These are phyloP conservation scores for Smittium mucronatum DNA, from an alignment of 371 early-diverging fungal species.

Conservation along the genomic window DNA sequence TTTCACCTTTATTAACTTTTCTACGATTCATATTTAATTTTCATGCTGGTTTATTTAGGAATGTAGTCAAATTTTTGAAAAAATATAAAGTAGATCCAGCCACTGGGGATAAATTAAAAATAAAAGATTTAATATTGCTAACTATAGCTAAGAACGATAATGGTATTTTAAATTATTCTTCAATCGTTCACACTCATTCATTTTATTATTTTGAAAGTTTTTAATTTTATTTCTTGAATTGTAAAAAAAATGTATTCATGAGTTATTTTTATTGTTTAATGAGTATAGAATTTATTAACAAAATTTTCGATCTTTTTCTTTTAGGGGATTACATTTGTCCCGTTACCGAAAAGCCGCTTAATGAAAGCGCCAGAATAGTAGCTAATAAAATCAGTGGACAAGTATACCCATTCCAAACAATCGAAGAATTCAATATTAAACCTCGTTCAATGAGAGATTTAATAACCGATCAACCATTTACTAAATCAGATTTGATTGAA, in stretches of 20 bases:
- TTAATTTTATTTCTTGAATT: too few relatives aligned
- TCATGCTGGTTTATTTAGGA: conserved; percentile 11
- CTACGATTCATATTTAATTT: not conserved
- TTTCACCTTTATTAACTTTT: too few relatives aligned
- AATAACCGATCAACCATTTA: conserved; percentile 76
- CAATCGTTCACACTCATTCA: too few relatives aligned
- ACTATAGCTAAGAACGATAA: conserved; percentile 61
- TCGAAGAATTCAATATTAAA: conserved; percentile 75
- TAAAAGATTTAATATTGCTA: conserved; percentile 58
- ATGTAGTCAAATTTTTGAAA: conserved; percentile 75
- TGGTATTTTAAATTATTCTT: not conserved
- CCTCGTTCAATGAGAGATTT: conserved; percentile 75
- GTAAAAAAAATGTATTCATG: too few relatives aligned
- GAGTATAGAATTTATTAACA: too few relatives aligned
- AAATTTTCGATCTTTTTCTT: not conserved
- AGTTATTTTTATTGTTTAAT: too few relatives aligned
- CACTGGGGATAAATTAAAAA: conserved; percentile 62
- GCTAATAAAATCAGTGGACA: conserved; percentile 77
- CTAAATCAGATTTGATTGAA: conserved; percentile 65
- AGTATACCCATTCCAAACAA: conserved; percentile 75
- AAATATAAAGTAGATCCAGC: conserved; percentile 78
- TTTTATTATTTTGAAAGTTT: too few relatives aligned
- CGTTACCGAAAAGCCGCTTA: conserved; percentile 75
- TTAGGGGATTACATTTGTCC: conserved; percentile 78
- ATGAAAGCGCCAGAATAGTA: conserved; percentile 78